Conservation (phyloP, 495 filamentous ascomycete species). For the Evernia prunastri region DNA sequence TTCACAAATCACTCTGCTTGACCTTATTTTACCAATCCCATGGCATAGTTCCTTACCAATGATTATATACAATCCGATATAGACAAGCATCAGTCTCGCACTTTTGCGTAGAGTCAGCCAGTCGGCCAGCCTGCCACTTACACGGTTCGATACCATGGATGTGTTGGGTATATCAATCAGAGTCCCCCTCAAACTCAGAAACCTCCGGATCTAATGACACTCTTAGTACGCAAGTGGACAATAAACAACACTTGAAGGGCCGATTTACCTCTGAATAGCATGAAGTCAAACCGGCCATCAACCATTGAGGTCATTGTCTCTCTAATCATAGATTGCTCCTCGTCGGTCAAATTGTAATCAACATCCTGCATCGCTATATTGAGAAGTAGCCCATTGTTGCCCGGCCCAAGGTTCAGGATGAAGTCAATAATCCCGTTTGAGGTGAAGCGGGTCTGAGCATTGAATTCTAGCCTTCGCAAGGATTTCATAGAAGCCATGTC, state of each 20-base stretch:
- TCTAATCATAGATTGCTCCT: slow-evolving; percentile 34
- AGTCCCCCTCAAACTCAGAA: slow-evolving; percentile 22
- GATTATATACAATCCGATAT: background rate
- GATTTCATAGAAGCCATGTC: slow-evolving; percentile 34
- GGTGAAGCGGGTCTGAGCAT: slow-evolving; percentile 44
- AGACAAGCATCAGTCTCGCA: background rate
- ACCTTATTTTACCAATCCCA: background rate
- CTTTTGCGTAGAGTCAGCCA: background rate
- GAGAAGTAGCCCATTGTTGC: slow-evolving; percentile 35
- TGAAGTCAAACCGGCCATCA: slow-evolving; percentile 41
- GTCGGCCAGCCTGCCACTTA: no score
- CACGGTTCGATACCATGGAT: no score
- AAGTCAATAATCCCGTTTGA: slow-evolving; percentile 41
- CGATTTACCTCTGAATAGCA: slow-evolving; percentile 22
- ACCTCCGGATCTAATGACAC: slow-evolving; percentile 21
- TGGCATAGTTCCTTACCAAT: background rate
- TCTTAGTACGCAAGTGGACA: background rate
- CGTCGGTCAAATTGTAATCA: slow-evolving; percentile 32
- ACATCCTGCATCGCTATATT: slow-evolving; percentile 35
- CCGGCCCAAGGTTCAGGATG: slow-evolving; percentile 36
- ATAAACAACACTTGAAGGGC: no score
- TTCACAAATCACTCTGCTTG: background rate
- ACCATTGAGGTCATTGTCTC: slow-evolving; percentile 33
- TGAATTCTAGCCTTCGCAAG: slow-evolving; percentile 43
- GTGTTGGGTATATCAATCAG: slow-evolving; percentile 10